Base-by-base conservation (phyloP, 176 grass and related monocot genomes). In the Ensete ventricosum region DNA sequence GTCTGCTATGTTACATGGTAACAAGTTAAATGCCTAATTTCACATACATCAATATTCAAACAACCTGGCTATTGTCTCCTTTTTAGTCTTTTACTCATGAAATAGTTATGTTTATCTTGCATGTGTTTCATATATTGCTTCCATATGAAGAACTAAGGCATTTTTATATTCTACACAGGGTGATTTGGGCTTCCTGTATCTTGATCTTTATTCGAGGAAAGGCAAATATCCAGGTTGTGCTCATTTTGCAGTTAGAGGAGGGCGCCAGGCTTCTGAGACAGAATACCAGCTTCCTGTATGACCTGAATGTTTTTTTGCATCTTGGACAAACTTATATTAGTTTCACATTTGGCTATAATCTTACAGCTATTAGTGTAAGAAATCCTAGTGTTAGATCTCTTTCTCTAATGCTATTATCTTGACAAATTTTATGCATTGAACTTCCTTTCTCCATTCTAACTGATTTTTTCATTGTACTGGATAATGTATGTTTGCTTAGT, bases 191-290 rank as follows among this genome's bases (percentile, higher is more conserved):
- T 90, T 88, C 80, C 82, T 97, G 83, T 97, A 91, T 81, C 94
- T 97, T 81, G 94, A 97, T 75, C 85, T 97, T 54, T 97, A 93
- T 82, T 86, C 90, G 23, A 97, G 94, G 77, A 91, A 87, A 83
- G 90, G 83, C 22, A 97, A 97, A 83, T 93, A 85, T 83, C 90
- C 88, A 82, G 85, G 83, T 12, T 97, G 94, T 66, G 94, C 94
- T 74, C 94, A 97, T 86, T 97, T 97, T 85, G 88, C 94, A 73
- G 81, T 93, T 81, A 89, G 91, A 90, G 94, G 88, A n/a, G 90
- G 90, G 0, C 79, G 94, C n/a, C 77, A 71, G 76, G 71, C 91
- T 51, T 87, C 84, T 21, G 85, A 89, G 23, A 78, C 27, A 19
- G 77, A 82, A 52, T 93, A 91, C 70, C 94, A 97, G 72, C 82